Evolutionary conservation across 73 alveolate species (phyloP), one percentile per base, ranked within the genome.

Genomic region (Effrenium voratum): DNA sequence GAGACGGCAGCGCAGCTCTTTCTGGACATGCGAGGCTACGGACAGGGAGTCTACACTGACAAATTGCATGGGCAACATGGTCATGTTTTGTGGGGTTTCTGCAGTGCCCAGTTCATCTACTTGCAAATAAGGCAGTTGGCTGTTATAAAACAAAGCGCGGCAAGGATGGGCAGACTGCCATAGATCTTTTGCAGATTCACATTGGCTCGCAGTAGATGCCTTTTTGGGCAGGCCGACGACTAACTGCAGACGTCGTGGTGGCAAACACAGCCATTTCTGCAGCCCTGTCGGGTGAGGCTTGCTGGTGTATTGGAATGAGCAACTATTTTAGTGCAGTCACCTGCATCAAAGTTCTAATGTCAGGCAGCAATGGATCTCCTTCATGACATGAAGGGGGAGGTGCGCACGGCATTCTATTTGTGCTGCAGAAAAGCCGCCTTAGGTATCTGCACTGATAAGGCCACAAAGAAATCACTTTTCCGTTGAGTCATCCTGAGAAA

Each of bases 251-350:
- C 43, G 40, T 75, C 34, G 36, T 75, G 16, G 24, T 57, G 0
- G 57, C 26, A 57, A 75, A 75, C 43, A 57, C 59, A 41, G 86
- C 86, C 8, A 75, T 75, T 57, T 75, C 86, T 22, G 52, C 86
- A 40, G 86, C 57, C 24, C 59, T 19, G 59, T 41, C 59, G 0
- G 86, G 86, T 52, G 59, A 75, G 86, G 86, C 36, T 10, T 34
- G 46, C 15, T 6, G 30, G 82, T 19, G 0, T 22, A 34, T 36
- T 34, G 6, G 49, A 72, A 6, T 22, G 10, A 5, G 28, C 38
- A 36, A 34, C 26, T 32, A 72, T 30, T 22, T 12, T 30, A 46
- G 32, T 8, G 3, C 83, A 41, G 59, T 15, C 12, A 26, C 6
- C 59, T 3, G 26, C 40, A 36, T 16, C 59, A 2, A 2, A 22